These are phyloP conservation scores for Phyllosticta capitalensis DNA, from an alignment of 2,329 filamentous ascomycete species.

Conservation along the genomic window DNA sequence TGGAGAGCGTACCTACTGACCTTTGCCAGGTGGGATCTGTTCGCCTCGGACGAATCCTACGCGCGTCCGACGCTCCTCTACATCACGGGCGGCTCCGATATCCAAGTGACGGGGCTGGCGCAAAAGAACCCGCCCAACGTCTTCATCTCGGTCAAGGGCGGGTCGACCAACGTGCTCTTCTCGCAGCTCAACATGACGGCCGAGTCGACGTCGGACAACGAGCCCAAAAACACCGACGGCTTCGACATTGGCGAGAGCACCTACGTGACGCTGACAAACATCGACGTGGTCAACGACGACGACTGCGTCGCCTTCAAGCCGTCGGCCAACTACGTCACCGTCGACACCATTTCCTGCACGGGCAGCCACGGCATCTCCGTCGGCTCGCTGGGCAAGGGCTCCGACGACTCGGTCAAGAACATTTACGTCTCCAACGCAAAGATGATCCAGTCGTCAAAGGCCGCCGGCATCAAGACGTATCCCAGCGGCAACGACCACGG, in stretches of 20 bases:
- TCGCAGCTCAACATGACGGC: constrained; percentile 30
- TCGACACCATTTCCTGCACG: constrained; percentile 34
- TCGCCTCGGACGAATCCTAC: constrained; percentile 31
- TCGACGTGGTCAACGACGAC: constrained; percentile 33
- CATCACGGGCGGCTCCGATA: constrained; percentile 30
- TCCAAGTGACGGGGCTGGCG: constrained; percentile 29
- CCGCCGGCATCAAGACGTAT: constrained; percentile 40
- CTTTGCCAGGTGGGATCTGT: constrained; percentile 25
- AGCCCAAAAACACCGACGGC: constrained; percentile 35
- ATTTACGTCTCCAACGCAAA: constrained; percentile 32
- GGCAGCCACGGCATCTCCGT: constrained; percentile 39
- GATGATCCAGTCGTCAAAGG: constrained; percentile 36
- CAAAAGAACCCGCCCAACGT: constrained; percentile 38
- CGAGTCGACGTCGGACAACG: constrained; percentile 29
- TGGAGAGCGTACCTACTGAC: not conserved
- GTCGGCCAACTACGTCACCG: constrained; percentile 30
- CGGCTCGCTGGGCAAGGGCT: constrained; percentile 35
- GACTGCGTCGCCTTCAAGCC: constrained; percentile 40
- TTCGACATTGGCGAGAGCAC: constrained; percentile 34
- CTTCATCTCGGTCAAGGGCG: constrained; percentile 33
- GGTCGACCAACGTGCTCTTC: constrained; percentile 28
- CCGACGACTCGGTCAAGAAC: constrained; percentile 35
- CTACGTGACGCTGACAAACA: constrained; percentile 28
- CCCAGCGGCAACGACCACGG: constrained; percentile 30
- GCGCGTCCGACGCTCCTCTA: constrained; percentile 34